A percentile compares a stretch with the other conserved stretches of the same genome.
Conservation (phyloP, 176 grass and related monocot genomes). For the Aegilops speltoides region DNA sequence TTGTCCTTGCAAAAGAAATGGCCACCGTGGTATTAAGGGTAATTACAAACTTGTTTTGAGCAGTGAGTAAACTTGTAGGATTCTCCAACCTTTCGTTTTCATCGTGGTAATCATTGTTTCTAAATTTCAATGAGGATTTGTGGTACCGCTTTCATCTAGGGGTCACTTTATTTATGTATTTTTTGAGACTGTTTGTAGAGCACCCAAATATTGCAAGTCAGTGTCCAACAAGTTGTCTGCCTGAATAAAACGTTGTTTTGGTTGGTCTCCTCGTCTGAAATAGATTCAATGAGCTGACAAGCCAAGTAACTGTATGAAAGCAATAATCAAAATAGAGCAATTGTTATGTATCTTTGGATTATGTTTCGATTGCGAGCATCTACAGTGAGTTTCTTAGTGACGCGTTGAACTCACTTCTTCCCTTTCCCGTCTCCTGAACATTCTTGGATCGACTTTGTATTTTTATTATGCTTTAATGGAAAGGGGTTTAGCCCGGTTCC, state of each 20-base stretch:
- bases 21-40: not conserved
- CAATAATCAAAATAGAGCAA: not conserved
- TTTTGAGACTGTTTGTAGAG: not conserved
- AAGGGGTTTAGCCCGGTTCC: no score
- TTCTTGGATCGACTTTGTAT: no score
- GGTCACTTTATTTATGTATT: not conserved
- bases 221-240: not conserved
- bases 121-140: not conserved
- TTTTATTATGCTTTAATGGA: no score
- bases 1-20: no score
- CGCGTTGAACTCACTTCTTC: no score
- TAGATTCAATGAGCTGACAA: not conserved
- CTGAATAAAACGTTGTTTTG: conserved; percentile 5
- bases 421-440: no score
- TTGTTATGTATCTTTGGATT: not conserved
- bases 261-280: not conserved
- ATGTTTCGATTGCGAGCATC: no score
- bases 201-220: not conserved
- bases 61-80: not conserved
- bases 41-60: not conserved
- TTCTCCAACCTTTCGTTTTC: not conserved
- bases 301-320: not conserved
- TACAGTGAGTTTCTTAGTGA: no score
- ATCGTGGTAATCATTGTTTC: not conserved
- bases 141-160: not conserved